Conservation (phyloP, 163 green algal genomes). For the Trebouxia gelatinosa region DNA sequence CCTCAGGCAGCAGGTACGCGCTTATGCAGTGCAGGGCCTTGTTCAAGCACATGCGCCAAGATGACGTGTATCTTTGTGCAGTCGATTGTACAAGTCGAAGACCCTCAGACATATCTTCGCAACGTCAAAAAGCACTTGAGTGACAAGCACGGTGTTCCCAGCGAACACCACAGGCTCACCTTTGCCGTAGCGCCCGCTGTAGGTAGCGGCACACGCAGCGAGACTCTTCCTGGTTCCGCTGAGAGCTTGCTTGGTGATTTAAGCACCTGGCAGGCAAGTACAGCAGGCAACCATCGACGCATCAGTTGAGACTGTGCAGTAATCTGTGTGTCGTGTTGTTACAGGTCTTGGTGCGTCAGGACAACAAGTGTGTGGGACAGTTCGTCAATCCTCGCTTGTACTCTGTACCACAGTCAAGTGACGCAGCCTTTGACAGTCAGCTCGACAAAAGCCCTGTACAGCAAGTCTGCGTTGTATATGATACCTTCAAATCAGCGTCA, state of each 20-base stretch:
- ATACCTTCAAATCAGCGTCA: slow-evolving; percentile 7
- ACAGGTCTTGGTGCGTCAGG: slow-evolving; percentile 1
- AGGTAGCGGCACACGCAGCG: neutral
- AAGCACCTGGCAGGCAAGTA: neutral
- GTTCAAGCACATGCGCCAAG: too few species aligned
- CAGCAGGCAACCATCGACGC: neutral
- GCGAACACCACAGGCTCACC: slow-evolving; percentile 13
- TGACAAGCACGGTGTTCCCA: slow-evolving; percentile 4
- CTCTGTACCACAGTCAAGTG: neutral
- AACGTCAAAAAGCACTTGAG: slow-evolving; percentile 15
- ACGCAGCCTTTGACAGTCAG: neutral
- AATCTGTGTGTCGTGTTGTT: neutral
- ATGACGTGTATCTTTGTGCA: too few species aligned
- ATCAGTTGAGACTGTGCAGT: neutral
- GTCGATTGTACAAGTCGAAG: slow-evolving; percentile 8
- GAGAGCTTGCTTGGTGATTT: neutral
- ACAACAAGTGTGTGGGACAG: slow-evolving; percentile 2
- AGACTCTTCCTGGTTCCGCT: neutral
- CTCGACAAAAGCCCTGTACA: slow-evolving; percentile 14
- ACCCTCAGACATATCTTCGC: slow-evolving; percentile 8
- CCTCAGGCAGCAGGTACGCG: slow-evolving; percentile 8
- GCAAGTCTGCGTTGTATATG: slow-evolving; percentile 19
- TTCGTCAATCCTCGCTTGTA: slow-evolving; percentile 13
- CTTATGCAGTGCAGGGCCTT: too few species aligned
- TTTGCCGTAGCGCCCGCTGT: slow-evolving; percentile 1